Evolutionary conservation across 2,329 filamentous ascomycete species (phyloP).

Genomic region (Tolypocladium tropicale): DNA sequence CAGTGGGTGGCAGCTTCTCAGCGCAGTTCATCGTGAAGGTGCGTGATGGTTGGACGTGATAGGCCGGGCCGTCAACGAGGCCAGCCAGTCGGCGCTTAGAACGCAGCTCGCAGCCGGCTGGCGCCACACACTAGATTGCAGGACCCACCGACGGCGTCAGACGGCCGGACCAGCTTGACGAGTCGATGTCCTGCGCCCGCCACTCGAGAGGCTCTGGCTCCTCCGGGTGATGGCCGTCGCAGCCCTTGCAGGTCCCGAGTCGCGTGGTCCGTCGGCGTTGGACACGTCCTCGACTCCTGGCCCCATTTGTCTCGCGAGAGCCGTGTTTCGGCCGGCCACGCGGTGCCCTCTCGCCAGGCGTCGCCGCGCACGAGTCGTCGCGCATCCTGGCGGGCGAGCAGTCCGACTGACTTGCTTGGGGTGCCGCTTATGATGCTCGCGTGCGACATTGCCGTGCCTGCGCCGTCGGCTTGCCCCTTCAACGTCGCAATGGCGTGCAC

Average conservation of each 20-base stretch:
- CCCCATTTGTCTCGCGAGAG: background rate
- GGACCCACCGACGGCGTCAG: constrained; percentile 25
- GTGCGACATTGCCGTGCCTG: background rate
- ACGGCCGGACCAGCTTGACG: constrained; percentile 23
- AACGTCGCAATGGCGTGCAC: background rate
- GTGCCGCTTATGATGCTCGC: too few relatives aligned
- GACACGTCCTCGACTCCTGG: constrained; percentile 6
- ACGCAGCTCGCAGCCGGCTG: constrained; percentile 22
- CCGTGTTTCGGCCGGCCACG: background rate
- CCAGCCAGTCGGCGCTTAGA: constrained; percentile 26
- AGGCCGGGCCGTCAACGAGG: constrained; percentile 17
- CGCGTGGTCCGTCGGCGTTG: constrained; percentile 23
- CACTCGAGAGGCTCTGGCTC: background rate
- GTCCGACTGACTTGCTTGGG: too few relatives aligned
- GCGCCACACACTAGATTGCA: constrained; percentile 24
- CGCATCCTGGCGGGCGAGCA: too few relatives aligned
- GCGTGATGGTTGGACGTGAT: constrained; percentile 18
- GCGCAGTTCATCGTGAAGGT: constrained; percentile 12
- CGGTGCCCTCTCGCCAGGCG: too few relatives aligned
- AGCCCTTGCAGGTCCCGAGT: constrained; percentile 6
- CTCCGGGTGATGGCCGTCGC: background rate
- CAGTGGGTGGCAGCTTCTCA: constrained; percentile 9
- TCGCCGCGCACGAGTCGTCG: too few relatives aligned
- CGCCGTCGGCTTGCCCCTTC: background rate
- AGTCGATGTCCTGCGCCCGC: constrained; percentile 31